A percentile compares a stretch with the other conserved stretches of the same genome.
phyloP scores from a whole-genome alignment of 306 rosid species.

The Malus orientalis region DNA sequence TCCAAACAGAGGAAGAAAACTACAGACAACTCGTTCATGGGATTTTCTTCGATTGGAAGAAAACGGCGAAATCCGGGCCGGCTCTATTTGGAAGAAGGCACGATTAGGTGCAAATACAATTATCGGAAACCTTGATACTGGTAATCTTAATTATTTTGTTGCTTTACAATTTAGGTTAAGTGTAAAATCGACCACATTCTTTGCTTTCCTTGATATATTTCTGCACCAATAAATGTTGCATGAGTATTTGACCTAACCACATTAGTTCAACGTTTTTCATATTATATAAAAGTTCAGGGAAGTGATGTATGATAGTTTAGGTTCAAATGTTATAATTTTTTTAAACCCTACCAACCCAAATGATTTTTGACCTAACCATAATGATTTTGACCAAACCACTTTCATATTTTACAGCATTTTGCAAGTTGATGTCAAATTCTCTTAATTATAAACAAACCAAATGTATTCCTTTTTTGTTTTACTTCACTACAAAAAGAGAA shows the following conservation, averaged over 20 bases:
- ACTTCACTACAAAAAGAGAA: not conserved
- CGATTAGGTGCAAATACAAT: constrained; percentile 48
- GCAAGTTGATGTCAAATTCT: not conserved
- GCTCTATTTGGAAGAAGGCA: constrained; percentile 45
- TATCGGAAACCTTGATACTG: constrained; percentile 64
- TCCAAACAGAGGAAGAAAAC: constrained; percentile 22
- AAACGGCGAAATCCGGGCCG: constrained; percentile 1
- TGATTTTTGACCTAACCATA: not conserved
- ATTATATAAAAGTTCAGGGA: not conserved
- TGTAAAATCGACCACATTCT: not conserved
- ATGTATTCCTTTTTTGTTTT: not conserved
- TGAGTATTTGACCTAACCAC: not conserved
- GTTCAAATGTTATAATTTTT: not conserved
- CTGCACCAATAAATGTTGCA: not conserved
- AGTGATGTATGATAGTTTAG: not conserved
- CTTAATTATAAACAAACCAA: not conserved
- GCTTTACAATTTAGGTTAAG: not conserved
- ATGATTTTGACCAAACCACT: not conserved
- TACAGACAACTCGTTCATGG: constrained; percentile 74
- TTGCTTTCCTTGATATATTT: not conserved
- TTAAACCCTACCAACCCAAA: not conserved
- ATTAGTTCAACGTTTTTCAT: not conserved
- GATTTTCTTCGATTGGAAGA: constrained; percentile 40
- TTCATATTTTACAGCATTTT: not conserved
- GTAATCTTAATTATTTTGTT: constrained; percentile 11